Base-by-base conservation (phyloP, 345 rosid species). In the Aquilaria yunnanensis region DNA sequence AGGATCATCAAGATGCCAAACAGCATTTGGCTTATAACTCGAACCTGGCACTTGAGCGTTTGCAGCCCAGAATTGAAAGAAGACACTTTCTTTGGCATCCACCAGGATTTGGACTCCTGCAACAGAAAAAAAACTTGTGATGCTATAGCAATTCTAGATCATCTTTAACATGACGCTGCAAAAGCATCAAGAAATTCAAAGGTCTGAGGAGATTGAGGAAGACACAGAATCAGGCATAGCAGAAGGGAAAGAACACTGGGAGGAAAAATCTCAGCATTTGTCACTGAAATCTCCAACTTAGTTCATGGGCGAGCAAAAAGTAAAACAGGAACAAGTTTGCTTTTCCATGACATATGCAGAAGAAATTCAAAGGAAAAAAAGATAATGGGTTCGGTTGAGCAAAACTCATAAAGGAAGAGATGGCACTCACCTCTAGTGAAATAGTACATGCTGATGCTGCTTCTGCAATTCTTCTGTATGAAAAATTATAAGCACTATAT, bases 1-100 rank as follows among this genome's bases (percentile, higher is more conserved):
- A 83, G 63, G 68, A 95, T 84, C 85, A 95, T 77, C 29, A 89
- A 31, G 54, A 84, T 45, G 12, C 96, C 97, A 45, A 83, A 94
- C 43, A 81, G 62, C 79, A 86, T 82, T 62, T 81, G 75, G 74
- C 80, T 78, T 63, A 81, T 50, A 12, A 94, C 87, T 75, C 74
- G 80, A 59, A 78, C 57, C 58, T 85, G 91, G 57, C 99, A 94
- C 41, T 46, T 70, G 31, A 83, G 43, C 30, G 57, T 76, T 63
- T 75, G 70, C 41, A 78, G 51, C 51, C 80, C 90, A 1, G 85
- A 69, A 74, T 70, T 81, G 14, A 95, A 59, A 48, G 81, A 74
- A 12, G 91, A 59, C 53, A 88, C 71, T 14, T 76, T 74, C 69
- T 69, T 76, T 1, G 85, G 88, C 1, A 87, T 61, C 96, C 96